A percentile compares a stretch with the other conserved stretches of the same genome.
These are phyloP conservation scores for Candida sonorensis DNA, from an alignment of 805 yeast species.

Conservation along the genomic window DNA sequence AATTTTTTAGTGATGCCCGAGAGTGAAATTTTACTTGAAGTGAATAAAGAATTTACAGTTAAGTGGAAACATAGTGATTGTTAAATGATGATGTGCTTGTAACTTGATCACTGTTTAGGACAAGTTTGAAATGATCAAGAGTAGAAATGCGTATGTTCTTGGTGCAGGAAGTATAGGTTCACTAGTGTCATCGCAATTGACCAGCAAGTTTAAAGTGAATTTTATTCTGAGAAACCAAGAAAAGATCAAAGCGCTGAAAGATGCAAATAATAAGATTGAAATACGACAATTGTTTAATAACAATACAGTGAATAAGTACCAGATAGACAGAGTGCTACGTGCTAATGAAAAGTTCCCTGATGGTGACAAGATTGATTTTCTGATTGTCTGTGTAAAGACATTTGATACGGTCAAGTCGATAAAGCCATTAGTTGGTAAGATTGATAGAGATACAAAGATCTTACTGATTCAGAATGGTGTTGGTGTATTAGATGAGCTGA, in stretches of 20 bases:
- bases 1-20: no score
- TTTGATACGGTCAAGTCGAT: conserved; percentile 65
- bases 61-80: neutral
- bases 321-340: no score
- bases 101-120: no score
- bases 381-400: conserved; percentile 77
- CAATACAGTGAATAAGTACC: conserved; percentile 3
- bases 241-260: conserved; percentile 15
- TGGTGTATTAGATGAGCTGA: conserved; percentile 56
- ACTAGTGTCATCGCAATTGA: conserved; percentile 20
- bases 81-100: no score
- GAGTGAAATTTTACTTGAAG: no score
- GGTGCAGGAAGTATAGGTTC: conserved; percentile 33
- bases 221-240: conserved; percentile 21
- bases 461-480: conserved; percentile 80
- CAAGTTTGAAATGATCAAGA: no score
- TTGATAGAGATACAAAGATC: conserved; percentile 47
- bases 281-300: conserved; percentile 22
- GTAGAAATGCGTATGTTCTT: conserved; percentile 19
- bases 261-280: conserved; percentile 12
- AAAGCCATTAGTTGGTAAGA: conserved; percentile 40
- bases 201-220: conserved; percentile 14
- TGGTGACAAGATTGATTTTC: conserved; percentile 16
- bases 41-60: no score
- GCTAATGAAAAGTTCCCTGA: no score